Base-by-base conservation (phyloP, 2,329 filamentous ascomycete species). In the Plenodomus tracheiphilus region DNA sequence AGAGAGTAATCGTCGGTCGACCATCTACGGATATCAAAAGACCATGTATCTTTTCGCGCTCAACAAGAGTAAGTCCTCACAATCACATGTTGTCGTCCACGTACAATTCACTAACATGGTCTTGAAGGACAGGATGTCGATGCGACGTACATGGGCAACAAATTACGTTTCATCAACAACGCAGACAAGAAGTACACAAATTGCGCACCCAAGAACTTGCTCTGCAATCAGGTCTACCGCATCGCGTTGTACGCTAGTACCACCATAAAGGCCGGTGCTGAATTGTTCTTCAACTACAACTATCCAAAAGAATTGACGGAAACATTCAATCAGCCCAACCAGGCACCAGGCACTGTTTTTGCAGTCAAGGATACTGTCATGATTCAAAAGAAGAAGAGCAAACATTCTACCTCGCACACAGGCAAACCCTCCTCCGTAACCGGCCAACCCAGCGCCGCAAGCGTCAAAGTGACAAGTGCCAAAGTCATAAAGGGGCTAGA, bases 141-240 rank as follows among this genome's bases (percentile, higher is more conserved):
- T 65, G 86, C 85, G 6, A 88, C 87, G 17, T 84, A 85, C 36
- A 87, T 87, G 56, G 89, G 89, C 41, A 94, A 93, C 67, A 85
- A 92, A 55, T 86, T 87, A 39, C 84, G 90, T 3, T 94, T 91
- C 72, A 90, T 94, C 69, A 94, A 95, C 69, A 88, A 93, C 61
- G 85, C 87, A 1, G 76, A 79, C 40, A 68, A 71, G 38, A 75
- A 79, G 51, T 75, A 75, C 51, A 70, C 68, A 61, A 88, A 87
- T 45, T 85, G 85, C 64, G 84, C 85, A 55, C 82, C 88, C 1
- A 81, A 82, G 49, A 86, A 90, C 44, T 71, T 87, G 15, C 83
- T 89, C 42, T 89, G 90, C 49, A 89, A 90, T 60, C 86, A 86
- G 19, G 85, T 89, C 1, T 64, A 86, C 59, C 83, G 90, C 13